These are phyloP conservation scores for Albugo laibachii DNA, from an alignment of 352 stramenopile species.

Conservation along the genomic window DNA sequence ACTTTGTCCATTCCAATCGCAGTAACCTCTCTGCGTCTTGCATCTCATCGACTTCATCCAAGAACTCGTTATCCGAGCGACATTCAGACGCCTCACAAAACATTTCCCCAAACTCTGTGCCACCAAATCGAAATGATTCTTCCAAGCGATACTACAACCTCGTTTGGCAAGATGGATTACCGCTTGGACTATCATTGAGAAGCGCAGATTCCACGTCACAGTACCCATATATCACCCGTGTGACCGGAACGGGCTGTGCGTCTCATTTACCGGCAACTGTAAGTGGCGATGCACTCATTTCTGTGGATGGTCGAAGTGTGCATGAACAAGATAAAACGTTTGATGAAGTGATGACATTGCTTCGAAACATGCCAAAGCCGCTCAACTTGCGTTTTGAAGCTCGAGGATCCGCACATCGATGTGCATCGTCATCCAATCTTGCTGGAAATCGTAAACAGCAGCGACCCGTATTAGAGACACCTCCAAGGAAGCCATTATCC, in stretches of 20 bases:
- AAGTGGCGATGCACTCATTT: constrained; percentile 55
- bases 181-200: constrained; percentile 54
- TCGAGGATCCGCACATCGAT: constrained; percentile 8
- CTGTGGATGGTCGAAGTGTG: constrained; percentile 57
- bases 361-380: constrained; percentile 76
- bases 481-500: no score
- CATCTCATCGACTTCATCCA: no score
- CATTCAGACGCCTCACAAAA: background rate
- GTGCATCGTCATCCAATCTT: background rate
- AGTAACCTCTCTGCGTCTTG: no score
- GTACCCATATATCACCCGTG: constrained; percentile 75
- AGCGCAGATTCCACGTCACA: constrained; percentile 44
- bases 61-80: no score
- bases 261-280: constrained; percentile 56
- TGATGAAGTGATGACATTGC: constrained; percentile 72
- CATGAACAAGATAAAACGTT: constrained; percentile 67
- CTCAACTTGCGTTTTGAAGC: constrained; percentile 69
- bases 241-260: constrained; percentile 61
- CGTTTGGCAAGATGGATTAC: constrained; percentile 59
- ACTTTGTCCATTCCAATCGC: constrained; percentile 24
- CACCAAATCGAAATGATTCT: background rate
- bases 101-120: constrained; percentile 3
- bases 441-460: no score
- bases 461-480: no score
- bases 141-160: constrained; percentile 41